Percentiles rank a stretch among this genome's conserved stretches.
These are phyloP conservation scores for Colletotrichum sp. DNA, from an alignment of 2,329 filamentous ascomycete genomes.

Conservation along the genomic window DNA sequence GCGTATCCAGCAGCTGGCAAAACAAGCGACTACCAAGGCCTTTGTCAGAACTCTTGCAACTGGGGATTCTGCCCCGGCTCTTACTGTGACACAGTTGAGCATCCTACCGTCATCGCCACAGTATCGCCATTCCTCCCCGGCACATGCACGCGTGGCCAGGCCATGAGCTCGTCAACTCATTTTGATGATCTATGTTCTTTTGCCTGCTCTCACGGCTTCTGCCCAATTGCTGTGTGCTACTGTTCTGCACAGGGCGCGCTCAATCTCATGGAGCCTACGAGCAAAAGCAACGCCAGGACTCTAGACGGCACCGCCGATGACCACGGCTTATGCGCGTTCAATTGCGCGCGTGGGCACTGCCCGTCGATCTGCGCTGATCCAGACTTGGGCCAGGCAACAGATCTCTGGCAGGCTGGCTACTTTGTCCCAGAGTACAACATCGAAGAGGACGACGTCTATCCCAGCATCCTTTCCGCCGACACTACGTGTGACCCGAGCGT, in stretches of 20 bases:
- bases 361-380: too few species aligned
- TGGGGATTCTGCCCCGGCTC: background rate
- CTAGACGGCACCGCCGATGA: background rate
- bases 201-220: background rate
- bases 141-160: background rate
- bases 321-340: background rate
- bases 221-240: background rate
- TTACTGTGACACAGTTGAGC: background rate
- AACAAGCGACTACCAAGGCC: background rate
- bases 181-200: background rate
- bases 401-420: too few species aligned
- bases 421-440: too few species aligned
- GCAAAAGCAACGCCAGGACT: background rate
- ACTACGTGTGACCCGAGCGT: too few species aligned
- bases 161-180: accelerated
- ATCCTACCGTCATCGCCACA: background rate
- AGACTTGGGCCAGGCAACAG: too few species aligned
- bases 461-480: too few species aligned
- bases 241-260: background rate
- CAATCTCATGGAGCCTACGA: background rate
- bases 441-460: too few species aligned
- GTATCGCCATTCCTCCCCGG: background rate
- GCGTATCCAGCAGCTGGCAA: background rate
- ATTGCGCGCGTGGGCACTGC: background rate
- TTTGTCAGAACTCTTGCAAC: background rate